Evolutionary conservation across 2,329 filamentous ascomycete genomes (phyloP), one percentile per base, ranked within the genome.

Genomic region (Torrubiellomyces zombiae): DNA sequence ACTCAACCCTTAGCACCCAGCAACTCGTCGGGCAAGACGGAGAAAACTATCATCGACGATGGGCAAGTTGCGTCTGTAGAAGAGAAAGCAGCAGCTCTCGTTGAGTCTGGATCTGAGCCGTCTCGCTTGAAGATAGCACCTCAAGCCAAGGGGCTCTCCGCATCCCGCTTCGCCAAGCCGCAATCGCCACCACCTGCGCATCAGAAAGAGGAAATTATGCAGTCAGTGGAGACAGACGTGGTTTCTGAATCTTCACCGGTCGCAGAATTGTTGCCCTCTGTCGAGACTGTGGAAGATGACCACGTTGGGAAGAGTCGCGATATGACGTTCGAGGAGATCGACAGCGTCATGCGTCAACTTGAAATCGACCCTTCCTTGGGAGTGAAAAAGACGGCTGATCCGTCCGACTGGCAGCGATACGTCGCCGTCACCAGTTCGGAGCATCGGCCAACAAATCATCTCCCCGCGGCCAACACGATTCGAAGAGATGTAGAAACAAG

Each of bases 311-410:
- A 38, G 4, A 40, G 43, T 6, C 39, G 40, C 12, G 57, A 59
- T 32, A 60, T 56, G 6, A 67, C 74, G 0, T 80, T 80, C 38
- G 75, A 86, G 37, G 83, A 94, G 43, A 85, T 94, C 40, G 85
- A 94, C 54, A 81, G 77, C 21, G 73, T 94, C 26, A 93, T 95
- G 82, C 70, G 75, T 35, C 76, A 89, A 31, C 65, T 94, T 38
- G 66, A 74, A 30, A 68, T 62, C 23, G 71, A 82, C 35, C 77
- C 76, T 2, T 72, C 75, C 25, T 68, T 77, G 45, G 79, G 79
- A 9, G 67, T 82, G 30, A 79, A 82, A 42, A 74, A 72, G 40
- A 55, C 54, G 6, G 46, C 58, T 9, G 55, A 61, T 22, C 47
- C 56, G 11, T 48, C 60, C 5, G 45, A 50, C 18, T 65, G 61